Conservation (phyloP, 2,329 filamentous ascomycete species). For the Sporothrix globosa region DNA sequence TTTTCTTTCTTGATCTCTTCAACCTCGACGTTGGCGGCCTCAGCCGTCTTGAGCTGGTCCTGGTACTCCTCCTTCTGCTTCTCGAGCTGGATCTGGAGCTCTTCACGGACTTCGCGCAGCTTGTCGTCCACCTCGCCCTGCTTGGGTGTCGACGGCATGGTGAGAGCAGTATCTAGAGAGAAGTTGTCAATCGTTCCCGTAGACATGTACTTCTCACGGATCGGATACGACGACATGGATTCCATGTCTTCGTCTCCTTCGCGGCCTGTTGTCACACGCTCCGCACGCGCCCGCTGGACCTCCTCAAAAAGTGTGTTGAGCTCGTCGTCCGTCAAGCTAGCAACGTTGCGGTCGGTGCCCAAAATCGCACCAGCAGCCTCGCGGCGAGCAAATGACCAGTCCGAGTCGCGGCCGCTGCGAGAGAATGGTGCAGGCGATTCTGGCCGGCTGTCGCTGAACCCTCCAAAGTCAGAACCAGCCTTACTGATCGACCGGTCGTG, state of each 20-base stretch:
- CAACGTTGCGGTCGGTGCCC: slow-evolving; percentile 88
- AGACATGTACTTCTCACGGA: slow-evolving; percentile 93
- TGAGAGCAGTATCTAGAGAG: slow-evolving; percentile 89
- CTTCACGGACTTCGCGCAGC: slow-evolving; percentile 74
- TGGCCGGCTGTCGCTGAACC: slow-evolving; percentile 66
- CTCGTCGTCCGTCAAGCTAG: slow-evolving; percentile 88
- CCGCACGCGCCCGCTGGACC: slow-evolving; percentile 82
- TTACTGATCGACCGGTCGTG: slow-evolving; percentile 84
- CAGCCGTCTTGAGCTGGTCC: slow-evolving; percentile 73
- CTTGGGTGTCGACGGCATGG: slow-evolving; percentile 89
- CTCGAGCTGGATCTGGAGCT: slow-evolving; percentile 81
- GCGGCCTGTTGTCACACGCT: slow-evolving; percentile 67
- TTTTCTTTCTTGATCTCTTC: slow-evolving; percentile 86
- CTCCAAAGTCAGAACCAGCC: slow-evolving; percentile 69
- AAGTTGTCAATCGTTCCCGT: slow-evolving; percentile 95
- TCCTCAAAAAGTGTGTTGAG: slow-evolving; percentile 92
- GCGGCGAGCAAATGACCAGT: slow-evolving; percentile 91
- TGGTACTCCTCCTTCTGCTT: slow-evolving; percentile 82
- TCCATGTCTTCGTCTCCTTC: slow-evolving; percentile 89
- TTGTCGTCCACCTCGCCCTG: slow-evolving; percentile 75
- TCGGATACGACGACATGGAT: slow-evolving; percentile 82
- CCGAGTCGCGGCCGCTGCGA: slow-evolving; percentile 74
- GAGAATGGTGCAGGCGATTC: slow-evolving; percentile 74
- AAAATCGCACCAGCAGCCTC: slow-evolving; percentile 92
- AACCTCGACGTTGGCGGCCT: slow-evolving; percentile 74